Conservation (phyloP, 73 alveolate species). For the Tetrahymena thermophila region DNA sequence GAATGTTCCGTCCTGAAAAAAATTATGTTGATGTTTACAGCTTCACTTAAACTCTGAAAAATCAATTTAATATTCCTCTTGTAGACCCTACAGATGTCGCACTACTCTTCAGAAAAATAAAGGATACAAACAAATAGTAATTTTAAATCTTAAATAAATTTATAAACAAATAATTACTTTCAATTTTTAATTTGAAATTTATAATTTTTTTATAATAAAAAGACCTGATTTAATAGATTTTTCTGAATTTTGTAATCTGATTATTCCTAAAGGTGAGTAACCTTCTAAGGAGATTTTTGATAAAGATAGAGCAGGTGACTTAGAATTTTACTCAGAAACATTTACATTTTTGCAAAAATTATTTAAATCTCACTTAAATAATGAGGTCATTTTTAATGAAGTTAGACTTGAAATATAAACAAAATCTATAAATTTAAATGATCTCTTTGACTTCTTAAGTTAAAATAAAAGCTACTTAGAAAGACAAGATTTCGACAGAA, state of each 20-base stretch:
- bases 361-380: neutral
- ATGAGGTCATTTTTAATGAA: neutral
- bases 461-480: neutral
- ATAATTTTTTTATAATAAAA: neutral
- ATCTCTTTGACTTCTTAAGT: neutral
- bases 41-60: neutral
- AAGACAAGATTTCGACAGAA: neutral
- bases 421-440: neutral
- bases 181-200: neutral
- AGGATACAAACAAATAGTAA: neutral
- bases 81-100: neutral
- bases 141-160: neutral
- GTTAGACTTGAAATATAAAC: neutral
- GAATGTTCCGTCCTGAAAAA: neutral
- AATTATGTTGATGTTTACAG: neutral
- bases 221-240: neutral
- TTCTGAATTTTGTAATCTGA: neutral
- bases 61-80: neutral
- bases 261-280: neutral
- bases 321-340: neutral
- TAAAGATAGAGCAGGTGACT: neutral
- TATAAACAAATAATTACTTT: no score
- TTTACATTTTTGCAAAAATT: neutral
- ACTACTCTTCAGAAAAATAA: neutral
- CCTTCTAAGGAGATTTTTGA: neutral